Base-by-base conservation (phyloP, 2,329 filamentous ascomycete genomes). In the Biscogniauxia marginata region DNA sequence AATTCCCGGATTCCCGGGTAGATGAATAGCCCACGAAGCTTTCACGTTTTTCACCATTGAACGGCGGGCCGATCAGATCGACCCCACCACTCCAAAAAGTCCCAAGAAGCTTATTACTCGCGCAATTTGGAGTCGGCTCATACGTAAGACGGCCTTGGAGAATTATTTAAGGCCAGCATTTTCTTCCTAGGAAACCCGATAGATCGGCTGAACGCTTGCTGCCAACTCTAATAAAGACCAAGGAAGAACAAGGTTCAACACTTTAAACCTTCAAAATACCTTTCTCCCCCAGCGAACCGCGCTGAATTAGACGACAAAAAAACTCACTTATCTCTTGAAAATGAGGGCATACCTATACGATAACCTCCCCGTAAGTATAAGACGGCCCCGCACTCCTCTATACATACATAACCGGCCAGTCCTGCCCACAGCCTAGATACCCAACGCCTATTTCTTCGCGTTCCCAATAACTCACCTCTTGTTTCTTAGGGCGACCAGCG, bases 401-500 rank as follows among this genome's bases (percentile, higher is more conserved):
- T 39, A 39, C n/a, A 39, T 39, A 39, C 53, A 46, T 55, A 49
- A 47, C 34, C 20, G 57, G 11, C 6, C 24, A 25, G 24, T 16
- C 30, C 30, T 16, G 30, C 6, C 34, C 50, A 45, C 39, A 49
- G 19, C 9, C 30, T 39, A 39, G n/a, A 39, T 39, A 39, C 30
- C 30, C 30, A 16, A 39, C n/a, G n/a, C n/a, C 9, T 11, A 39
- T 39, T n/a, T 3, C 30, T 39, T 39, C 55, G 54, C 51, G 16
- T 18, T n/a, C 21, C 8, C 20, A 45, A 56, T 63, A 52, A 63
- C 46, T 54, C 44, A 9, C 11, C 22, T 49, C 49, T 20, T 45
- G 24, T 46, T 49, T 7, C 22, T 46, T 71, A 96, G 91, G 93
- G 91, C 77, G 95, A 99, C 82, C 95, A 97, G 78, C 92, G 95